Base-by-base conservation (phyloP, 768 basidiomycete species). In the Coprinellus micaceus region DNA sequence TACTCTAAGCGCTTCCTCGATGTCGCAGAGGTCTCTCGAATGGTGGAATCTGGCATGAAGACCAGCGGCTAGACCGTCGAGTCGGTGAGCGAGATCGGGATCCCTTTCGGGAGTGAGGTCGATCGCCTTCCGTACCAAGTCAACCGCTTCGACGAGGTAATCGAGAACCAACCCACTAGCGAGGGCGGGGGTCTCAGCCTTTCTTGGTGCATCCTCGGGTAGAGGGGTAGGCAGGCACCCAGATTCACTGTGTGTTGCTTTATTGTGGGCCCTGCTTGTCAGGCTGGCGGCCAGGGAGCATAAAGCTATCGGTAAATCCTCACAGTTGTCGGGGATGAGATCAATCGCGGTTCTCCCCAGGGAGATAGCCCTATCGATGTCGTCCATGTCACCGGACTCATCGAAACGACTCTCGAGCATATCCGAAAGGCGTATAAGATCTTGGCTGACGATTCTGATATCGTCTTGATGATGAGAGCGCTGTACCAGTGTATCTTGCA, bases 21-120 rank as follows among this genome's bases (percentile, higher is more conserved):
- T n/a, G 54, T 71, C 69, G 17, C 59, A 50, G 19, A 53, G 51
- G 19, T 58, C 50, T 2, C 71, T 66, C 3, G 67, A 57, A 25
- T 52, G 33, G 22, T 65, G 62, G 54, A 64, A 74, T 28, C 52
- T 64, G 37, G 19, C 17, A 19, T 24, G 40, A 29, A 50, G 39
- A 21, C 56, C 60, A 26, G 15, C 45, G 10, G 60, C 63, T 9
- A 66, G n/a, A n/a, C n/a, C n/a, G n/a, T n/a, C n/a, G n/a, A n/a
- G n/a, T n/a, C n/a, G n/a, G n/a, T n/a, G 58, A 36, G 58, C 52
- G 28, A 54, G 11, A 52, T 36, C 40, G 17, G 57, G 39, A 46
- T 61, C 52, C 9, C 56, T 53, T 3, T 63, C 56, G 9, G 65
- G 64, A 33, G 66, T 67, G 36, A 59, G 61, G 2, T 56, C 54